Percentiles rank a stretch among this genome's conserved stretches.
Evolutionary conservation across 768 basidiomycete species (phyloP).

Genomic region (Boletus pseudopeckii): DNA sequence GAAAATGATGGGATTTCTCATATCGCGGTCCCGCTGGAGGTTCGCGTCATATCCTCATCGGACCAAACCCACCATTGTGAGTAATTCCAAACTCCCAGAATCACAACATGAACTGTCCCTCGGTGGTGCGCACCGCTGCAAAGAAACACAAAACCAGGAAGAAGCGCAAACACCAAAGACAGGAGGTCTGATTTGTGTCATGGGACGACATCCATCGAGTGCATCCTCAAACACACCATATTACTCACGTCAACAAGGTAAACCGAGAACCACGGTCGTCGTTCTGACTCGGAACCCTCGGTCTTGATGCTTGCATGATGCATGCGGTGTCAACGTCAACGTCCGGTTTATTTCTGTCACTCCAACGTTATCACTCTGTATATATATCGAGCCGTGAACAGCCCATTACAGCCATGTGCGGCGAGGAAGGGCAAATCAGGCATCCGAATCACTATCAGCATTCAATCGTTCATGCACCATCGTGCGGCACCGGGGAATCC

Average conservation of each 20-base stretch:
- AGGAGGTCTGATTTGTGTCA: too few species aligned
- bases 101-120: too few species aligned
- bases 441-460: background rate
- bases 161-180: too few species aligned
- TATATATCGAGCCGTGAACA: background rate
- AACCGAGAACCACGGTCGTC: background rate
- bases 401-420: background rate
- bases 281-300: background rate
- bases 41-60: background rate
- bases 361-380: background rate
- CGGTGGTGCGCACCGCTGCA: too few species aligned
- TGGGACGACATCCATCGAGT: too few species aligned
- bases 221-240: too few species aligned
- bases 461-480: background rate
- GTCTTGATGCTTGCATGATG: background rate
- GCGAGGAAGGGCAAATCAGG: background rate
- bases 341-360: background rate
- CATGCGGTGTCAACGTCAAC: too few species aligned
- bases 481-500: background rate
- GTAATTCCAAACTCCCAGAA: too few species aligned
- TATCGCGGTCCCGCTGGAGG: background rate
- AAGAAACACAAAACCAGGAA: too few species aligned
- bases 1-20: background rate
- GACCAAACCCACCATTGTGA: too few species aligned
- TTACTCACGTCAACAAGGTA: too few species aligned